phyloP scores from a whole-genome alignment of 2,329 filamentous ascomycete species.

The Thermothelomyces thermophilus region DNA sequence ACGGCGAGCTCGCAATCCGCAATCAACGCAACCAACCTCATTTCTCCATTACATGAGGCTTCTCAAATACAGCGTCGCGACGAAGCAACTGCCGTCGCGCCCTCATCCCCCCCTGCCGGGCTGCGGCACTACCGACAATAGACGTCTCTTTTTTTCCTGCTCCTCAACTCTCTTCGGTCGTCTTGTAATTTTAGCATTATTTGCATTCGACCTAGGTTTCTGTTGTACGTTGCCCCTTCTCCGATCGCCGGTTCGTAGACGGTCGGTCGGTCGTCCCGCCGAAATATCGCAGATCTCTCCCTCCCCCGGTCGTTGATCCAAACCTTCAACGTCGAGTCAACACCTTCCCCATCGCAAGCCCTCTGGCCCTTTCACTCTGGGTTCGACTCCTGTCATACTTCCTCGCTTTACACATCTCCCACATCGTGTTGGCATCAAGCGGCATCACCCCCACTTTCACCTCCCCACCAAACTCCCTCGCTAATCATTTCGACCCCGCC shows the following conservation, averaged over 20 bases:
- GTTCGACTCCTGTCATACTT: background rate
- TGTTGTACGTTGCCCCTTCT: slow-evolving; percentile 21
- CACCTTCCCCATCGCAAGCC: background rate
- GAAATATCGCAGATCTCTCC: slow-evolving; percentile 2
- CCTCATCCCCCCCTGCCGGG: background rate
- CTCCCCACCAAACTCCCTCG: slow-evolving; percentile 1
- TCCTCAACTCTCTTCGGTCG: slow-evolving; percentile 6
- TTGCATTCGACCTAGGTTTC: slow-evolving; percentile 22
- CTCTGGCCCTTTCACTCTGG: background rate
- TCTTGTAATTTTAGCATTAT: slow-evolving; percentile 25
- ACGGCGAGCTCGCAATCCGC: background rate
- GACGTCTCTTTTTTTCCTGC: slow-evolving; percentile 12
- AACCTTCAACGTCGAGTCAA: background rate
- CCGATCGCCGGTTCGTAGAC: slow-evolving; percentile 1
- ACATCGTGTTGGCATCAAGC: background rate
- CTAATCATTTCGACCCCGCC: slow-evolving; percentile 13
- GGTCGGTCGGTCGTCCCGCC: slow-evolving; percentile 4
- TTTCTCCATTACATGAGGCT: too few species aligned
- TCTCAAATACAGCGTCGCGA: background rate
- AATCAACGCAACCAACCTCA: slow-evolving; percentile 1
- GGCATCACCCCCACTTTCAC: slow-evolving; percentile 9
- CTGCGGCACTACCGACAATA: slow-evolving; percentile 9
- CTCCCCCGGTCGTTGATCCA: background rate
- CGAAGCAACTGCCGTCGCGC: slow-evolving; percentile 1
- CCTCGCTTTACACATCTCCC: background rate